phyloP scores from a whole-genome alignment of 805 yeast species.

The Zygoascus ofunaensis region DNA sequence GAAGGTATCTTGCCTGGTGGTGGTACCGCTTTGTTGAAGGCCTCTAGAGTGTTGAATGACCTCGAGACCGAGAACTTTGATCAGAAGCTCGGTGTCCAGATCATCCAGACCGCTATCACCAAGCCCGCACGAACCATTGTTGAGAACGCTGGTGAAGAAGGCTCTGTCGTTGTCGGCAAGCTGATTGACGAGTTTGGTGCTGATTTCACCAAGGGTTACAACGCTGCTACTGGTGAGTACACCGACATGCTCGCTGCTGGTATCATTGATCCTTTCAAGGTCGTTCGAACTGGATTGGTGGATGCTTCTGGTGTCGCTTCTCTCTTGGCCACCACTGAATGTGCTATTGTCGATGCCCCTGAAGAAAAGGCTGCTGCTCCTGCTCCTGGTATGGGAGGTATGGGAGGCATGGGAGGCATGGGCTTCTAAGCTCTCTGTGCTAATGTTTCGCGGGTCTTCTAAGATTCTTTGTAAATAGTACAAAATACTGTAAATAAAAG shows the following conservation, averaged over 20 bases:
- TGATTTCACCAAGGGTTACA: constrained; percentile 84
- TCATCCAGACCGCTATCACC: constrained; percentile 84
- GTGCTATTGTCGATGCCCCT: constrained; percentile 95
- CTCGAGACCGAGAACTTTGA: constrained; percentile 82
- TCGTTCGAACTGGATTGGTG: constrained; percentile 87
- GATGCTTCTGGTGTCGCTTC: constrained; percentile 98
- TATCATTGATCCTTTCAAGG: constrained; percentile 97
- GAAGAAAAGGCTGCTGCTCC: constrained; percentile 54
- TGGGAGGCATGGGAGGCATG: constrained; percentile 48
- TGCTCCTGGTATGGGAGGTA: constrained; percentile 52
- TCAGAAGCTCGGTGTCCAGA: constrained; percentile 91
- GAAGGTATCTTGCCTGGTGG: constrained; percentile 99
- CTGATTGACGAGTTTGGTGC: constrained; percentile 46
- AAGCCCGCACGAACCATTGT: constrained; percentile 94
- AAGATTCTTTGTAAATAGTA: neutral
- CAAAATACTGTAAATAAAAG: neutral
- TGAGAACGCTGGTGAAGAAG: constrained; percentile 96
- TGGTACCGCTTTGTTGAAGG: constrained; percentile 95
- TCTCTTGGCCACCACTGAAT: constrained; percentile 93
- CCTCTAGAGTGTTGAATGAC: constrained; percentile 62
- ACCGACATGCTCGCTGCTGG: constrained; percentile 96
- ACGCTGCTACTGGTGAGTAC: constrained; percentile 84
- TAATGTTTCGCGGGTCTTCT: too few relatives aligned
- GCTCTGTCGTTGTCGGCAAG: constrained; percentile 92
- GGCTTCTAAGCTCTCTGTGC: constrained; percentile 15